Percentiles rank a stretch among this genome's conserved stretches.
phyloP scores from a whole-genome alignment of 768 basidiomycete genomes.

The Hemileccinum impolitum region DNA sequence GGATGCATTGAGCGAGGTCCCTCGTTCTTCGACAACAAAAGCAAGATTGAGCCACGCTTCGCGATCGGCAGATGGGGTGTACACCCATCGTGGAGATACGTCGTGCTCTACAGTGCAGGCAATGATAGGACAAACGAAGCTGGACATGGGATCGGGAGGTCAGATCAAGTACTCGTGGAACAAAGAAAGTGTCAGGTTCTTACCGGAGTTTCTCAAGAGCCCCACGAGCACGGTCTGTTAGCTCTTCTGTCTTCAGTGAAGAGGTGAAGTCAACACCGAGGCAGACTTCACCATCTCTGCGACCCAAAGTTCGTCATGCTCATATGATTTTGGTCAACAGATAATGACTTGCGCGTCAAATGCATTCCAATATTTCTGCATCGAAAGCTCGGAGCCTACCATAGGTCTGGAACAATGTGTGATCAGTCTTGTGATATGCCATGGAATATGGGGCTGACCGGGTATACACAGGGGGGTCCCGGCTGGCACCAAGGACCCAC shows the following conservation, averaged over 20 bases:
- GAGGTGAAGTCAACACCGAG: slow-evolving; percentile 16
- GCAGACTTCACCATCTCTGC: slow-evolving; percentile 19
- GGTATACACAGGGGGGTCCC: slow-evolving; percentile 1
- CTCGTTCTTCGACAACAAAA: slow-evolving; percentile 15
- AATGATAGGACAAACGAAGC: slow-evolving; percentile 20
- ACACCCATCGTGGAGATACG: slow-evolving; percentile 17
- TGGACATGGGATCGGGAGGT: neutral
- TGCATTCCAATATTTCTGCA: slow-evolving; percentile 10
- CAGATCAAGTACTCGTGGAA: neutral
- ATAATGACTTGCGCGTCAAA: slow-evolving; percentile 12
- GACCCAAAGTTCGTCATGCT: neutral
- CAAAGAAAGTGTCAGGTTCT: neutral
- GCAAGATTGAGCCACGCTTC: slow-evolving; percentile 22
- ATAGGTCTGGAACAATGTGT: neutral
- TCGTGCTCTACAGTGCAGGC: slow-evolving; percentile 12
- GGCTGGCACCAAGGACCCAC: slow-evolving; percentile 4
- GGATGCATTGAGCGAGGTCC: slow-evolving; percentile 10
- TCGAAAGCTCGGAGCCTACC: slow-evolving; percentile 15
- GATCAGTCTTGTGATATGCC: neutral
- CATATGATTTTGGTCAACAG: neutral
- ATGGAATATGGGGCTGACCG: slow-evolving; percentile 5
- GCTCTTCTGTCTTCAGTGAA: slow-evolving; percentile 1
- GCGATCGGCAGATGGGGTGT: slow-evolving; percentile 21
- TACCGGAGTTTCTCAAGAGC: slow-evolving; percentile 23
- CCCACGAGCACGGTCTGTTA: slow-evolving; percentile 6